A percentile compares a stretch with the other conserved stretches of the same genome.
Evolutionary conservation across 495 filamentous ascomycete species (phyloP).

Genomic region (Penicillium crystallinum): DNA sequence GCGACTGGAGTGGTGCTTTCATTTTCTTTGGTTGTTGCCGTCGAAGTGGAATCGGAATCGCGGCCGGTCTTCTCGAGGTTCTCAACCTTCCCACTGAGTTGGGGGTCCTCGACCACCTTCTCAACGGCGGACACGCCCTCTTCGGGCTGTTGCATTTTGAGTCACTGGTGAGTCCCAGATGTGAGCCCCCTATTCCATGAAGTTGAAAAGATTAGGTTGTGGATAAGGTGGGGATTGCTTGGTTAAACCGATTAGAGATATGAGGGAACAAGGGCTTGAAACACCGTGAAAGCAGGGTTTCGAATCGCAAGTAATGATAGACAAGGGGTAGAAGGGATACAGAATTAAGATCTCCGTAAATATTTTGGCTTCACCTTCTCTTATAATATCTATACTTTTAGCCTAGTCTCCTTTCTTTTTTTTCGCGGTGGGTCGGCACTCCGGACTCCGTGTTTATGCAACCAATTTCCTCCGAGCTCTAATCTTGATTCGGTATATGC

Average conservation of each 20-base stretch:
- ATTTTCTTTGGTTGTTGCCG: conserved; percentile 25
- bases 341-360: not conserved
- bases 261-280: too few relatives aligned
- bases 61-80: conserved; percentile 12
- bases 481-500: too few relatives aligned
- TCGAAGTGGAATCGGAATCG: conserved; percentile 22
- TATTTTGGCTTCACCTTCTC: not conserved
- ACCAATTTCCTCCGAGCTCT: not conserved
- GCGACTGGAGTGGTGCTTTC: conserved; percentile 11
- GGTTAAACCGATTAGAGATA: not conserved
- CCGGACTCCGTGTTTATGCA: not conserved
- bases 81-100: conserved; percentile 2
- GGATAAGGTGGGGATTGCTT: not conserved
- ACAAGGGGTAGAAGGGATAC: not conserved
- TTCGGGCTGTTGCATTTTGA: conserved; percentile 22
- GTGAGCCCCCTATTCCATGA: conserved; percentile 2
- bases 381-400: too few relatives aligned
- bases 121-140: conserved; percentile 17
- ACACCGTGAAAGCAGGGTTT: too few relatives aligned
- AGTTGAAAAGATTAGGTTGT: not conserved
- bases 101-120: conserved; percentile 11
- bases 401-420: not conserved
- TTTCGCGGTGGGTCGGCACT: not conserved
- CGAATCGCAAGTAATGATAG: not conserved
- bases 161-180: not conserved